phyloP scores from a whole-genome alignment of 1,139 yeast genomes.

The Yamadazyma conglobata region DNA sequence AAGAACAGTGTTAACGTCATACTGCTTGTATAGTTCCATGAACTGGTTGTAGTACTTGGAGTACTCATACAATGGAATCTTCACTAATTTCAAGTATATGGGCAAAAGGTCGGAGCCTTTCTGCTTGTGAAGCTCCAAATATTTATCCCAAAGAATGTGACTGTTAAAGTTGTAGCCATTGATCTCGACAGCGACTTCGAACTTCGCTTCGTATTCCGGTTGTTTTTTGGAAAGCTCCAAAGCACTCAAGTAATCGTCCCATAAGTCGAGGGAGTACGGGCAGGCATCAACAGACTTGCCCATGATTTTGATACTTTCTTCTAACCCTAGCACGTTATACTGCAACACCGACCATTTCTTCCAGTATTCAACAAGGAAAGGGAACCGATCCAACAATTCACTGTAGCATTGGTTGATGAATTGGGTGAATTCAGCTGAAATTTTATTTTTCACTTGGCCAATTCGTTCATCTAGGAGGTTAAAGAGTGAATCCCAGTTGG shows the following conservation, averaged over 20 bases:
- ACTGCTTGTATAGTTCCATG: slow-evolving; percentile 36
- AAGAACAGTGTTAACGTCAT: slow-evolving; percentile 28
- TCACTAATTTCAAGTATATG: slow-evolving; percentile 39
- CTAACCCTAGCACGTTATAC: slow-evolving; percentile 52
- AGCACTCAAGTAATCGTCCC: slow-evolving; percentile 62
- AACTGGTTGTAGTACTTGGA: slow-evolving; percentile 59
- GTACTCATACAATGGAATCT: slow-evolving; percentile 66
- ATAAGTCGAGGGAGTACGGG: slow-evolving; percentile 59
- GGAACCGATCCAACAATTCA: slow-evolving; percentile 47
- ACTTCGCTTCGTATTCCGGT: slow-evolving; percentile 2
- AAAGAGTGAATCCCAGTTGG: slow-evolving; percentile 32
- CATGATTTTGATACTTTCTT: slow-evolving; percentile 45
- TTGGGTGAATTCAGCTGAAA: slow-evolving; percentile 19
- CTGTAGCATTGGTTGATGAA: slow-evolving; percentile 19
- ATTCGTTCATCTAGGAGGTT: slow-evolving; percentile 20
- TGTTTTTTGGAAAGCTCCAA: slow-evolving; percentile 16
- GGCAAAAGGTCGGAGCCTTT: slow-evolving; percentile 16
- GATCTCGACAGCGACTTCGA: slow-evolving; percentile 7
- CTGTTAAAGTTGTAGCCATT: slow-evolving; percentile 60
- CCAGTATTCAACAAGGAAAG: slow-evolving; percentile 61
- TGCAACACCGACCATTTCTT: slow-evolving; percentile 52
- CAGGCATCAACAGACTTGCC: slow-evolving; percentile 45
- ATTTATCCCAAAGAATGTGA: slow-evolving; percentile 65
- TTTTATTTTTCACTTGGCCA: slow-evolving; percentile 13
- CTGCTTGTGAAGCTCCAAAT: slow-evolving; percentile 45